Conservation (phyloP, 2,329 filamentous ascomycete species). For the Fusarium circinatum region DNA sequence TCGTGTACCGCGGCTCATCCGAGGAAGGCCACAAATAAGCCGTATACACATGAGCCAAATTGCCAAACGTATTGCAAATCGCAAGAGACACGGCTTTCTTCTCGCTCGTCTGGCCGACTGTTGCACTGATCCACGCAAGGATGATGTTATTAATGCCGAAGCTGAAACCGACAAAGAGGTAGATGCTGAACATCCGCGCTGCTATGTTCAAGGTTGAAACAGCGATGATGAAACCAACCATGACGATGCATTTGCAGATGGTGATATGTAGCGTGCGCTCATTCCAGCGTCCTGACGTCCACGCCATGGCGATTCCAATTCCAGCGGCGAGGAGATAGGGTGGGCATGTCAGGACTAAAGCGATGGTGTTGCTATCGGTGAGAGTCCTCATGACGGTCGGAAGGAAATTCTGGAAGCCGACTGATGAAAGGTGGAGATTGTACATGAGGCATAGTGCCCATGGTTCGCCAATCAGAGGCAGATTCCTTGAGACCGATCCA, state of each 20-base stretch:
- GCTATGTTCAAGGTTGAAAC: slow-evolving; percentile 39
- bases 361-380: slow-evolving; percentile 57
- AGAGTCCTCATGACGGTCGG: slow-evolving; percentile 56
- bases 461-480: slow-evolving; percentile 41
- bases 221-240: slow-evolving; percentile 41
- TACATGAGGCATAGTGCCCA: slow-evolving; percentile 45
- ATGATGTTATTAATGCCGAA: slow-evolving; percentile 56
- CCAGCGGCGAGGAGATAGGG: slow-evolving; percentile 58
- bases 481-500: slow-evolving; percentile 44
- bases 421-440: slow-evolving; percentile 39
- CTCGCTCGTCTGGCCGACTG: slow-evolving; percentile 56
- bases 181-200: slow-evolving; percentile 43
- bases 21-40: slow-evolving; percentile 26
- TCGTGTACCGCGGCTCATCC: slow-evolving; percentile 6
- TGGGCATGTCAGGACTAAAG: slow-evolving; percentile 60
- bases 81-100: slow-evolving; percentile 50
- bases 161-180: slow-evolving; percentile 52
- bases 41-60: slow-evolving; percentile 27
- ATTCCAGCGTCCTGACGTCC: slow-evolving; percentile 55
- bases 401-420: slow-evolving; percentile 46
- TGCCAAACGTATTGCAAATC: slow-evolving; percentile 31
- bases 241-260: slow-evolving; percentile 51
- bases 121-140: slow-evolving; percentile 53
- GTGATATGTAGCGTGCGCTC: slow-evolving; percentile 43
- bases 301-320: slow-evolving; percentile 25